These are phyloP conservation scores for Zopfochytrium polystomum DNA, from an alignment of 371 early-diverging fungal species.

Conservation along the genomic window DNA sequence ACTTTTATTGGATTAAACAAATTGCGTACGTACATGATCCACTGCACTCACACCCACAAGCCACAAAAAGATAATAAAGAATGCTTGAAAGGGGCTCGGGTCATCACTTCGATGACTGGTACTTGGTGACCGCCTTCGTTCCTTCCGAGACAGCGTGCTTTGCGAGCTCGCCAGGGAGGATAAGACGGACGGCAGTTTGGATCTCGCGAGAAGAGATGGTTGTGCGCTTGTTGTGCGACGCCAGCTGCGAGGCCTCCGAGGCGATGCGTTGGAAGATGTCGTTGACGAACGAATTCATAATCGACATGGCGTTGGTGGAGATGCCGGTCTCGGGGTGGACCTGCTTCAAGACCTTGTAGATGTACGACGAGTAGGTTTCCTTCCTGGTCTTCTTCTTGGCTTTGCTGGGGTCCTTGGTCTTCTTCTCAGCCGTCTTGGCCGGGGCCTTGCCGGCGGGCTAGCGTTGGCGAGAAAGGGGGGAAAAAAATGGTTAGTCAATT, in stretches of 20 bases:
- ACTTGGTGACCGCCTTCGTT: slow-evolving; percentile 96
- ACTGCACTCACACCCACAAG: too few species aligned
- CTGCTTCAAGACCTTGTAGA: slow-evolving; percentile 96
- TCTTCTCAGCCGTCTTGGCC: slow-evolving; percentile 65
- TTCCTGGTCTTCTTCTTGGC: slow-evolving; percentile 58
- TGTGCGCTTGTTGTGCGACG: slow-evolving; percentile 89
- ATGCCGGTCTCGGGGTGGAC: slow-evolving; percentile 97
- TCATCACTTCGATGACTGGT: slow-evolving; percentile 66
- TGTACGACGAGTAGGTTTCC: slow-evolving; percentile 93
- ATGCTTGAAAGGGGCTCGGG: too few species aligned
- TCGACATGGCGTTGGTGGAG: slow-evolving; percentile 98
- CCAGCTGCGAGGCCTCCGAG: slow-evolving; percentile 85
- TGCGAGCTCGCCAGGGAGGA: slow-evolving; percentile 93
- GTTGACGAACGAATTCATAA: slow-evolving; percentile 96
- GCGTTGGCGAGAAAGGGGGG: too few species aligned
- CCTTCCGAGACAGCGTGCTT: slow-evolving; percentile 98
- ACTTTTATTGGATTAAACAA: too few species aligned
- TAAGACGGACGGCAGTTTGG: slow-evolving; percentile 90
- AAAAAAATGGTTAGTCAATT: neutral
- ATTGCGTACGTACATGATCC: too few species aligned
- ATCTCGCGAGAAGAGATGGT: slow-evolving; percentile 95
- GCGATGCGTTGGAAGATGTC: slow-evolving; percentile 94
- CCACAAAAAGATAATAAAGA: too few species aligned
- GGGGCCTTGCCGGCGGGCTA: slow-evolving; percentile 49
- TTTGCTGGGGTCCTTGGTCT: slow-evolving; percentile 55